Base-by-base conservation (phyloP, 345 rosid species). In the Moricandia arvensis region DNA sequence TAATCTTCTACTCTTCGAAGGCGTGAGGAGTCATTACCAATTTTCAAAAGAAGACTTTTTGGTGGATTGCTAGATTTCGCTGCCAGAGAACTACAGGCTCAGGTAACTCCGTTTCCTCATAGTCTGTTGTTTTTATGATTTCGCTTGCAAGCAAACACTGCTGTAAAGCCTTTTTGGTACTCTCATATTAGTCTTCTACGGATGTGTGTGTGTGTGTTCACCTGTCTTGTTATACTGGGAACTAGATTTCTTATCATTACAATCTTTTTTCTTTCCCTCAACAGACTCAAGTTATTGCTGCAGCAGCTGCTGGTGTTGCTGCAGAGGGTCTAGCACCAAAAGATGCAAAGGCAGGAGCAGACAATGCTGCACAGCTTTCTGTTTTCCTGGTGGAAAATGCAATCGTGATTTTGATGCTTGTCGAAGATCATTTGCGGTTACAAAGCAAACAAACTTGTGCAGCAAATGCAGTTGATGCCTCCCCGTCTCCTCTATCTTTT, bases 201-300 rank as follows among this genome's bases (percentile, higher is more conserved):
- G 7, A 59, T 21, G 24, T 21, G 24, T 76, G 43, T 77, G 63
- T 57, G 60, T 72, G 49, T 73, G 35, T 34, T 61, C 12, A 16
- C 37, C 31, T 17, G 21, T 73, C 65, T 67, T 71, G 43, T 58
- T 70, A 24, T 45, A 67, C 51, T 62, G 31, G 70, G 16, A 60
- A 60, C 68, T 59, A 72, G 55, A 72, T 59, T 37, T 75, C 61
- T 72, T 78, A 72, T 73, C 73, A 68, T 66, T 74, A 33, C 47
- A 69, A 65, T 60, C 54, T 74, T 73, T 82, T 75, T 77, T 35
- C 21, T 49, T 64, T 2, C 75, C 81, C 82, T 67, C 64, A 54
- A 85, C 93, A 96, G 99, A 96, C 98, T 81, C 97, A 96, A 84
- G 94, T 96, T 82, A 96, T 96, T 86, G 99, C 99, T 53, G 96